phyloP scores from a whole-genome alignment of 805 yeast species.

The Candida schatavii region DNA sequence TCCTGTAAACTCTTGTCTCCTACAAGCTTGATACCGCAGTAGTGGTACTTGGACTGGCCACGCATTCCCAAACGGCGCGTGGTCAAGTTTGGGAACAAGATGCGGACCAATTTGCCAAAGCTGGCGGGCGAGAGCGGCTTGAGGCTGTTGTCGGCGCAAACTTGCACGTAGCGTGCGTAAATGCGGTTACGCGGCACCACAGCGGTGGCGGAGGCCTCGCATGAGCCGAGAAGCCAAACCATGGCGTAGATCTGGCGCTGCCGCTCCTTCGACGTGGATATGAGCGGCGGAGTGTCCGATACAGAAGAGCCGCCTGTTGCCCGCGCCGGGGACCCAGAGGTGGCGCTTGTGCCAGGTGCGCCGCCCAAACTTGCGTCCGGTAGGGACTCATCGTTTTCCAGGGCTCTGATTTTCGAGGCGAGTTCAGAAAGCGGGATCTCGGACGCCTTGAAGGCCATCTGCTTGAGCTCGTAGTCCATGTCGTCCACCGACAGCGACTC shows the following conservation, averaged over 20 bases:
- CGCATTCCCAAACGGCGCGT: slow-evolving; percentile 80
- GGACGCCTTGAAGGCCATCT: slow-evolving; percentile 31
- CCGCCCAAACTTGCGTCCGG: slow-evolving; percentile 7
- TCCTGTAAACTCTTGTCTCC: slow-evolving; percentile 31
- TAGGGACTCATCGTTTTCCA: slow-evolving; percentile 30
- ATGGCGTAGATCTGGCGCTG: slow-evolving; percentile 78
- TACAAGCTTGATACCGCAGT: slow-evolving; percentile 64
- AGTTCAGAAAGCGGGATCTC: slow-evolving; percentile 40
- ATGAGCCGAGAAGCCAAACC: slow-evolving; percentile 72
- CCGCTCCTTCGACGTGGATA: slow-evolving; percentile 39
- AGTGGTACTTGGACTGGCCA: slow-evolving; percentile 81
- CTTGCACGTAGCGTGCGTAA: slow-evolving; percentile 39
- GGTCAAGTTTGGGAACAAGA: slow-evolving; percentile 61
- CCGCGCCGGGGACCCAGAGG: slow-evolving; percentile 1
- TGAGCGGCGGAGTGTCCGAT: background rate
- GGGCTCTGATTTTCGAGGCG: slow-evolving; percentile 42
- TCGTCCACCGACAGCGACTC: background rate
- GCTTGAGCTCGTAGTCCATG: slow-evolving; percentile 25
- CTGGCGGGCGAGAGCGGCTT: slow-evolving; percentile 73
- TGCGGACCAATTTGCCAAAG: slow-evolving; percentile 69
- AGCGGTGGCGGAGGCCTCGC: slow-evolving; percentile 46
- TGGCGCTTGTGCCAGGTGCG: background rate
- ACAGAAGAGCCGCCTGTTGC: slow-evolving; percentile 4
- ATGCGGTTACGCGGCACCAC: slow-evolving; percentile 43
- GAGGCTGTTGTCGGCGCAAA: slow-evolving; percentile 39